Evolutionary conservation across 2,329 filamentous ascomycete genomes (phyloP).

Genomic region (Cercospora brassicicola): DNA sequence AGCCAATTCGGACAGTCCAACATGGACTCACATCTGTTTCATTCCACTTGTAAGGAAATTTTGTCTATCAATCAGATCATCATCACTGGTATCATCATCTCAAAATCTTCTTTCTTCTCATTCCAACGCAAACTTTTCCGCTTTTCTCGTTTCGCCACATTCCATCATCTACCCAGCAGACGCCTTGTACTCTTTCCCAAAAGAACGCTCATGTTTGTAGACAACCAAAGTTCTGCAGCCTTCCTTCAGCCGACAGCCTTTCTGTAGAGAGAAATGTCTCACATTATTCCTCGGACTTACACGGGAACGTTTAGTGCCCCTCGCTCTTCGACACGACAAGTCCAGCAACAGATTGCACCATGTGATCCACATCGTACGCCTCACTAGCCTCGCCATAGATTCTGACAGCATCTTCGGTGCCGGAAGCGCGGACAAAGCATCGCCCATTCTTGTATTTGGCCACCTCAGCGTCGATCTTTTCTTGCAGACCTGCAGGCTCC

Average conservation of each 20-base stretch:
- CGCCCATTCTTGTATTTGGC: conserved; percentile 88
- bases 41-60: background rate
- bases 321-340: conserved; percentile 26
- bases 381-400: conserved; percentile 95
- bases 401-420: conserved; percentile 92
- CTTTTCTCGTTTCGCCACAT: background rate
- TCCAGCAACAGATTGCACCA: conserved; percentile 72
- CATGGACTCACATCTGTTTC: background rate
- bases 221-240: background rate
- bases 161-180: background rate
- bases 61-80: background rate
- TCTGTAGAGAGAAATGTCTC: background rate
- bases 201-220: background rate
- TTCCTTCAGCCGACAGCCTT: background rate
- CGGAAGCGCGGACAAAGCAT: conserved; percentile 86
- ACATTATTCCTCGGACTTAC: background rate
- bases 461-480: conserved; percentile 81
- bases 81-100: background rate
- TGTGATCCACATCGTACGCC: conserved; percentile 83
- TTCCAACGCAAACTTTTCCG: background rate
- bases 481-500: conserved; percentile 75
- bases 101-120: background rate
- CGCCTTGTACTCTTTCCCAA: background rate
- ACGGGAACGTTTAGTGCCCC: background rate
- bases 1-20: too few relatives aligned